These are phyloP conservation scores for Calonectria naviculata DNA, from an alignment of 2,329 filamentous ascomycete species.

Conservation along the genomic window DNA sequence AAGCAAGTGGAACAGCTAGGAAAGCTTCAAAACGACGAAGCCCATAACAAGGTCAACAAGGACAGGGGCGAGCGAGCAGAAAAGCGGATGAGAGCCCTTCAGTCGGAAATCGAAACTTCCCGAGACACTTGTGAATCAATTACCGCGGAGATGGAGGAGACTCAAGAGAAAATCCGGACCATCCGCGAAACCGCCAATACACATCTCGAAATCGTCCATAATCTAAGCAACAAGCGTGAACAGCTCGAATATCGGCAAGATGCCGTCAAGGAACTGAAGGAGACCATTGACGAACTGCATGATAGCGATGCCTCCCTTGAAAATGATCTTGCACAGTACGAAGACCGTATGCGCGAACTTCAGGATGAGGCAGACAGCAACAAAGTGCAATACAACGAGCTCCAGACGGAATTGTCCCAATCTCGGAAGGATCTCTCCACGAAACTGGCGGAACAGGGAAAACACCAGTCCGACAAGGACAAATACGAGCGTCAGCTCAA, in stretches of 20 bases:
- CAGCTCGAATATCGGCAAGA: constrained; percentile 77
- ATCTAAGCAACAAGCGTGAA: constrained; percentile 81
- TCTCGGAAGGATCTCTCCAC: constrained; percentile 59
- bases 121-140: constrained; percentile 68
- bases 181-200: constrained; percentile 80
- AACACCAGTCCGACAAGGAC: constrained; percentile 86
- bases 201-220: constrained; percentile 79
- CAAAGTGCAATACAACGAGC: constrained; percentile 71
- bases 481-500: constrained; percentile 85
- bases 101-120: constrained; percentile 73
- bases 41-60: constrained; percentile 84
- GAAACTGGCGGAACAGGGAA: constrained; percentile 76
- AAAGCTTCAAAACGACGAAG: constrained; percentile 79
- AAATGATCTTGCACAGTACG: constrained; percentile 79
- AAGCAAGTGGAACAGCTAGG: constrained; percentile 81
- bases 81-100: constrained; percentile 72
- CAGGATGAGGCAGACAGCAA: constrained; percentile 71
- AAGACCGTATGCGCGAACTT: constrained; percentile 76
- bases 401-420: constrained; percentile 62
- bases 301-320: constrained; percentile 84
- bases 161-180: constrained; percentile 67
- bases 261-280: constrained; percentile 75
- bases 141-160: constrained; percentile 69
- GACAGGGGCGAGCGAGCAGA: constrained; percentile 81
- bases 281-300: constrained; percentile 79